Percentiles rank a stretch among this genome's conserved stretches.
Evolutionary conservation across 176 grass and related monocot genomes (phyloP).

Genomic region (Thalia dealbata): DNA sequence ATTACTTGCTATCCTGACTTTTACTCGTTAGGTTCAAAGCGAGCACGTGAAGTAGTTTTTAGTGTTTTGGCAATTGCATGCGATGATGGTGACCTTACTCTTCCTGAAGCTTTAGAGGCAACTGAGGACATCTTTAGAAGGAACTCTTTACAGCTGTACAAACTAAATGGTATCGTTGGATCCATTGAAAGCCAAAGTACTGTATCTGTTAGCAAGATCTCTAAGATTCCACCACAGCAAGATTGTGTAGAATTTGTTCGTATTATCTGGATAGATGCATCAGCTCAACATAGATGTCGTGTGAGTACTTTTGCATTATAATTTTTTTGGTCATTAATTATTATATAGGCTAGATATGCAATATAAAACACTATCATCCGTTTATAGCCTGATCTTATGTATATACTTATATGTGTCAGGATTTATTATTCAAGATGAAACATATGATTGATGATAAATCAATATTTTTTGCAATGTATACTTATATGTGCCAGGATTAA

Average conservation of each 20-base stretch:
- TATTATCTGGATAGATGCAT: slow-evolving; percentile 76
- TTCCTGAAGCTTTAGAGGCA: slow-evolving; percentile 71
- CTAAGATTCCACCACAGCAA: slow-evolving; percentile 23
- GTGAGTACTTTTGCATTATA: slow-evolving; percentile 39
- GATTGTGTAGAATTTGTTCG: slow-evolving; percentile 72
- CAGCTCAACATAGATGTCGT: slow-evolving; percentile 86
- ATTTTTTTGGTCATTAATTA: not conserved
- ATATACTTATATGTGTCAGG: no score
- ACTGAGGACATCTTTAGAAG: slow-evolving; percentile 71
- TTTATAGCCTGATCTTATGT: no score
- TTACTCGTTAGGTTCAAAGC: slow-evolving; percentile 50
- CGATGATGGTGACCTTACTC: slow-evolving; percentile 84
- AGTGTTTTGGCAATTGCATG: slow-evolving; percentile 52
- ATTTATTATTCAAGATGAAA: no score
- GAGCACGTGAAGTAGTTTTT: slow-evolving; percentile 77
- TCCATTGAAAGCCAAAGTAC: slow-evolving; percentile 28
- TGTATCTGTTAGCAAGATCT: slow-evolving; percentile 13
- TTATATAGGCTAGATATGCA: not conserved
- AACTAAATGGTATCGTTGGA: slow-evolving; percentile 42
- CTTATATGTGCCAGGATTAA: no score
- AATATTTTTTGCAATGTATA: no score
- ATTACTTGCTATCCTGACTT: slow-evolving; percentile 14
- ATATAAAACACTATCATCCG: no score
- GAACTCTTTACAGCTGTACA: slow-evolving; percentile 76
- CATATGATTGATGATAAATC: no score